phyloP scores from a whole-genome alignment of 2,329 filamentous ascomycete species.

The Botrytis deweyae region DNA sequence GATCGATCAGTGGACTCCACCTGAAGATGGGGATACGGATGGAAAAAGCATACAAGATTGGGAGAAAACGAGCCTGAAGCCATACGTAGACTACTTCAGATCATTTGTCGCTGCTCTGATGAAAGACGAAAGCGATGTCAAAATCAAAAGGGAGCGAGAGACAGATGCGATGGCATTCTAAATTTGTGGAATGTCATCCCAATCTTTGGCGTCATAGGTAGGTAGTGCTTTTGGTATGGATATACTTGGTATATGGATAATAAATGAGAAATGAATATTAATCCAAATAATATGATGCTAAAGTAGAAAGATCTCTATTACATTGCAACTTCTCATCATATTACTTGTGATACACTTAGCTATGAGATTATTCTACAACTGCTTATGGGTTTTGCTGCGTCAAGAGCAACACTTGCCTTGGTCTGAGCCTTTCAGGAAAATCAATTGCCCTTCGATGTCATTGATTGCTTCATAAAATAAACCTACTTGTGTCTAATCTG shows the following conservation, averaged over 20 bases:
- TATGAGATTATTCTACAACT: neutral
- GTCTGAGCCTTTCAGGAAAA: neutral
- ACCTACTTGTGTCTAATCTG: neutral
- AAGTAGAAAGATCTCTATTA: neutral
- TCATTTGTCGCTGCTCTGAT: slow-evolving; percentile 75
- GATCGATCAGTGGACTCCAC: slow-evolving; percentile 75
- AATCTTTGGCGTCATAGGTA: neutral
- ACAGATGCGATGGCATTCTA: slow-evolving; percentile 65
- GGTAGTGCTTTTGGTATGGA: neutral
- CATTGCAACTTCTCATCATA: neutral
- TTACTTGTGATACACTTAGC: neutral
- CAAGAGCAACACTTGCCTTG: neutral
- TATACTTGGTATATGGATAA: neutral
- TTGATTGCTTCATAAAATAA: neutral
- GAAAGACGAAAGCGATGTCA: slow-evolving; percentile 66
- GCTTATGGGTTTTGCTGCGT: too few relatives aligned
- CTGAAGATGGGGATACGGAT: slow-evolving; percentile 46
- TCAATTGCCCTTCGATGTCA: neutral
- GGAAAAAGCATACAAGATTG: slow-evolving; percentile 69
- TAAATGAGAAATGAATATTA: slow-evolving; percentile 6
- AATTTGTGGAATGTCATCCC: neutral
- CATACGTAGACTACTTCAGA: slow-evolving; percentile 87
- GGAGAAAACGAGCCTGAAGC: slow-evolving; percentile 95
- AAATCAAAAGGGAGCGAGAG: slow-evolving; percentile 50
- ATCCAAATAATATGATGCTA: neutral